Conservation (phyloP, 176 grass and related monocot species). For the Pharus latifolius region DNA sequence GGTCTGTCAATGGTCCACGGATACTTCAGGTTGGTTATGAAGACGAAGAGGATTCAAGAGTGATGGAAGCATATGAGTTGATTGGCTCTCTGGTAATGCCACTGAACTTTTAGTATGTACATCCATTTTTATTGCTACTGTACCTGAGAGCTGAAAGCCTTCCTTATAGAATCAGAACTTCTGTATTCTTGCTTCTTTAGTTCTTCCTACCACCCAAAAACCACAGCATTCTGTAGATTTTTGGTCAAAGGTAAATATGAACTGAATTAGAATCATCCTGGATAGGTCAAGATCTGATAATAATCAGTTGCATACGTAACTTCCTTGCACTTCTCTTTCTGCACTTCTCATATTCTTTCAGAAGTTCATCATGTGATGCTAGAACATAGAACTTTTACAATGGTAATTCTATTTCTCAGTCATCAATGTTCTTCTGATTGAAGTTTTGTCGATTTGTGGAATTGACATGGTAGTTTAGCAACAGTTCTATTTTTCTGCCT, state of each 20-base stretch:
- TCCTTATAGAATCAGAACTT: not conserved
- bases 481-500: not conserved
- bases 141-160: not conserved
- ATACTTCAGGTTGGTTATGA: constrained; percentile 91
- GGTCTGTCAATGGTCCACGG: constrained; percentile 79
- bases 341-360: not conserved
- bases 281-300: not conserved
- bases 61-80: constrained; percentile 90
- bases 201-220: not conserved
- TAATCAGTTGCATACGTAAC: not conserved
- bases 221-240: not conserved
- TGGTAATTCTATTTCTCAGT: not conserved
- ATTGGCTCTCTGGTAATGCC: constrained; percentile 86
- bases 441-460: not conserved
- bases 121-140: not conserved
- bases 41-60: constrained; percentile 82
- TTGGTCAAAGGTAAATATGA: not conserved
- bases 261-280: not conserved
- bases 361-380: not conserved
- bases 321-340: not conserved
- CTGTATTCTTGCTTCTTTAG: not conserved
- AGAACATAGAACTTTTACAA: not conserved
- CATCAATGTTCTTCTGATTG: not conserved
- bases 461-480: not conserved
- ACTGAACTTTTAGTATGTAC: not conserved